A percentile compares a stretch with the other conserved stretches of the same genome.
Conservation (phyloP, 371 early-diverging fungal species). For the Mucor ambiguus region DNA sequence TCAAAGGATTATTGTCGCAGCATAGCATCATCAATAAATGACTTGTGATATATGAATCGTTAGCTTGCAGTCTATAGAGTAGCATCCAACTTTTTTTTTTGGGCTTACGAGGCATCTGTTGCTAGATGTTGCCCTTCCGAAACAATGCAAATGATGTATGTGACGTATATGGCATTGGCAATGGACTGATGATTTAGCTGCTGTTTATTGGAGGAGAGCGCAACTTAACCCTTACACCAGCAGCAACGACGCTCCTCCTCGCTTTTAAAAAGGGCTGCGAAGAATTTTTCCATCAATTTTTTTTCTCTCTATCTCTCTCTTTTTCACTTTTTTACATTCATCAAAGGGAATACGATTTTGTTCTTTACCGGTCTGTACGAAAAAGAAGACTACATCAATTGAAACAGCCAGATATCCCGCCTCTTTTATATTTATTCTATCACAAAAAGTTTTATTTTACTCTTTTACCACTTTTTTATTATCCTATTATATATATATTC, state of each 20-base stretch:
- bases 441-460: not conserved
- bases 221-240: not conserved
- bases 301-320: not conserved
- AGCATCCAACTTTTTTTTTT: not conserved
- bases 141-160: not conserved
- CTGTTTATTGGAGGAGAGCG: not conserved
- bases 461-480: not conserved
- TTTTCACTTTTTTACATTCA: not conserved
- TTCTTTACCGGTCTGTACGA: not conserved
- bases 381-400: not conserved
- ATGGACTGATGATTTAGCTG: not conserved
- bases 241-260: too few relatives aligned
- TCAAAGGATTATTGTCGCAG: not conserved
- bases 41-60: not conserved
- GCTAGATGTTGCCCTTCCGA: not conserved
- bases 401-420: not conserved
- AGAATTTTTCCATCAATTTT: not conserved
- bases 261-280: not conserved
- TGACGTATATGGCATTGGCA: not conserved
- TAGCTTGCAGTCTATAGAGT: not conserved
- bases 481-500: not conserved
- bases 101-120: too few relatives aligned
- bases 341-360: not conserved
- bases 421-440: not conserved
- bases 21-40: not conserved